Evolutionary conservation across 371 early-diverging fungal species (phyloP).

Genomic region (Synchytrium microbalum): DNA sequence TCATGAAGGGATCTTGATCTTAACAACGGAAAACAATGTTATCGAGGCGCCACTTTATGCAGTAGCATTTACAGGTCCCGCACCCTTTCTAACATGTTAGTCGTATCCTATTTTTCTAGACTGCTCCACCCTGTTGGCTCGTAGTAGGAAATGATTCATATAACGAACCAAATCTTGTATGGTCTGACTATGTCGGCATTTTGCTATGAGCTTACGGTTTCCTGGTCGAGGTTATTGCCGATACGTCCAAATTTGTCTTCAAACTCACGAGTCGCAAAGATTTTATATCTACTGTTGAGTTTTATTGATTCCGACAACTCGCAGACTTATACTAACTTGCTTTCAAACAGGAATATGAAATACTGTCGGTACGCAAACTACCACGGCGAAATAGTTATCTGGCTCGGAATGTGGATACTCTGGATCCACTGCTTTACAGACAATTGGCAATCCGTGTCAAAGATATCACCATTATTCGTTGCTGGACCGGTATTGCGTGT

Average conservation of each 20-base stretch:
- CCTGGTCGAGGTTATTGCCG: slow-evolving; percentile 32
- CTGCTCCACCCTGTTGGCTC: background rate
- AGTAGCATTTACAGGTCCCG: too few relatives aligned
- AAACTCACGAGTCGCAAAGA: slow-evolving; percentile 8
- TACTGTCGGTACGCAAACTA: slow-evolving; percentile 43
- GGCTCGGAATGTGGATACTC: slow-evolving; percentile 40
- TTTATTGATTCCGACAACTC: slow-evolving; percentile 14
- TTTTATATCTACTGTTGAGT: slow-evolving; percentile 3
- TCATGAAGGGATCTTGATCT: too few relatives aligned
- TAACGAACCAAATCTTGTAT: background rate
- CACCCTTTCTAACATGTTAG: too few relatives aligned
- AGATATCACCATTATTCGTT: slow-evolving; percentile 36
- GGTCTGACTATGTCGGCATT: slow-evolving; percentile 22
- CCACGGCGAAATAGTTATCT: slow-evolving; percentile 37
- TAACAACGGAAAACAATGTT: too few relatives aligned
- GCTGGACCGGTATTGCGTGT: slow-evolving; percentile 26
- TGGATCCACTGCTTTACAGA: slow-evolving; percentile 34
- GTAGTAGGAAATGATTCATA: background rate
- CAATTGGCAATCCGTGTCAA: slow-evolving; percentile 31
- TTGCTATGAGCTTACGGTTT: slow-evolving; percentile 35
- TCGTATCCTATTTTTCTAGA: too few relatives aligned
- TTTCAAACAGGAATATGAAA: slow-evolving; percentile 35
- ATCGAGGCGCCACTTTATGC: too few relatives aligned
- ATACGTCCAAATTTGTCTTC: slow-evolving; percentile 29
- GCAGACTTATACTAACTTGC: slow-evolving; percentile 23